Evolutionary conservation across 1,284 basidiomycete genomes (phyloP), one percentile per base, ranked within the genome.

Genomic region (Moniliella sp.): DNA sequence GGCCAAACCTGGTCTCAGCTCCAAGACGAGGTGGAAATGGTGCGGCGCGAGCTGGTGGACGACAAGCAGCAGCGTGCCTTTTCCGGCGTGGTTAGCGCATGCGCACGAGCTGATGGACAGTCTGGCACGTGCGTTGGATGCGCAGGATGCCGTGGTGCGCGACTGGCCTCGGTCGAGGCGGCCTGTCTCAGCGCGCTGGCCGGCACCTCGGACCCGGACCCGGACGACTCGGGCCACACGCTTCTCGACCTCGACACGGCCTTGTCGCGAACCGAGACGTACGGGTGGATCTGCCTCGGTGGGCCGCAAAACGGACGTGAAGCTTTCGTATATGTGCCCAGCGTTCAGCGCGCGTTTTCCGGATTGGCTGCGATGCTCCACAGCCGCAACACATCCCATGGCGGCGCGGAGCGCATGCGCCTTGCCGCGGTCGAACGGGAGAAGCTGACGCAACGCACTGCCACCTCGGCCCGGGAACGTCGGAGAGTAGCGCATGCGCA

Each of bases 11-110:
- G n/a, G n/a, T n/a, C n/a, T n/a, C n/a, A n/a, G n/a, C n/a, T n/a
- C n/a, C 74, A 78, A 50, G 70, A 72, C 29, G 80, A 86, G 45
- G 78, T 75, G 34, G 76, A 79, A 15, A 71, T 75, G 26, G 63
- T 93, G 37, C 68, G 77, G 43, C 78, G 81, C 51, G 86, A 94
- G 60, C 66, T 93, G 38, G 81, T 80, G 61, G 88, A 93, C 61
- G 84, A 93, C 62, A 84, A 82, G 32, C 91, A 82, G 76, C 68
- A 93, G 48, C 76, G 76, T 5, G 77, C 91, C n/a, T 93, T 93
- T 61, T 69, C 80, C 42, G 83, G 79, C 21, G 82, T 83, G 26
- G 77, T 76, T n/a, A 9, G 75, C 79, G 41, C 84, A 93, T 61
- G 83, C 83, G 18, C 78, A 86, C 53, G 80, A 78, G 16, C 88